These are phyloP conservation scores for Backusella circina DNA, from an alignment of 192 early-diverging fungal species.

Conservation along the genomic window DNA sequence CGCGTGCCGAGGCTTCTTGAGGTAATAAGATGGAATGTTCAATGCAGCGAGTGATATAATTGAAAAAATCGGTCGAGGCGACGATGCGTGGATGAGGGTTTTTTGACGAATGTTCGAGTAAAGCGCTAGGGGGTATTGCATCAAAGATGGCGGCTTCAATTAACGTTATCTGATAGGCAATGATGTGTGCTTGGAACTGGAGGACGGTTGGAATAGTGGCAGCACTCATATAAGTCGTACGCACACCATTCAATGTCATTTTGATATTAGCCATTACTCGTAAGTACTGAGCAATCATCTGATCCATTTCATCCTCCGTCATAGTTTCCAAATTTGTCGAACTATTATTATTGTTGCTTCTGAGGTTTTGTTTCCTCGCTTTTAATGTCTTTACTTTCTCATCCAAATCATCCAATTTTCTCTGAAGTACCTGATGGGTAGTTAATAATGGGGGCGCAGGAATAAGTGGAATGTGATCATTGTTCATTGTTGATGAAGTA, in stretches of 20 bases:
- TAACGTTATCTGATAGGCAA: conserved; percentile 66
- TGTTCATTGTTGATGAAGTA: conserved; percentile 27
- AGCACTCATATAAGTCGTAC: conserved; percentile 48
- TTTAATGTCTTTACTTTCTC: conserved; percentile 30
- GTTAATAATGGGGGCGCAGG: conserved; percentile 52
- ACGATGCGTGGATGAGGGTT: conserved; percentile 60
- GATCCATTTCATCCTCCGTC: conserved; percentile 40
- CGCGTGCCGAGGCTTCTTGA: conserved; percentile 52
- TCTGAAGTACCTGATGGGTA: conserved; percentile 42
- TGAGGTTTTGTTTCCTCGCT: conserved; percentile 5
- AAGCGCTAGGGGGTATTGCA: conserved; percentile 54
- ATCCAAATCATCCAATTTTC: conserved; percentile 40
- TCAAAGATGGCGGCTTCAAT: conserved; percentile 69
- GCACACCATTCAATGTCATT: conserved; percentile 48
- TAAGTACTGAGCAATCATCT: conserved; percentile 41
- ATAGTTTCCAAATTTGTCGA: background rate
- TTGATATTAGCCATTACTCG: conserved; percentile 43
- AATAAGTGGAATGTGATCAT: conserved; percentile 58
- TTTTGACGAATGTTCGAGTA: conserved; percentile 62
- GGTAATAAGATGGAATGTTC: conserved; percentile 69
- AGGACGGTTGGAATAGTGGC: conserved; percentile 52
- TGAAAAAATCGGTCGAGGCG: conserved; percentile 75
- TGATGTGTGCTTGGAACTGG: conserved; percentile 58
- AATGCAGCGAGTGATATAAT: conserved; percentile 69
- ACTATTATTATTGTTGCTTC: background rate